Percentiles rank a stretch among this genome's conserved stretches.
Evolutionary conservation across 129 eudicot genomes (phyloP).

Genomic region (Centaurea solstitialis): DNA sequence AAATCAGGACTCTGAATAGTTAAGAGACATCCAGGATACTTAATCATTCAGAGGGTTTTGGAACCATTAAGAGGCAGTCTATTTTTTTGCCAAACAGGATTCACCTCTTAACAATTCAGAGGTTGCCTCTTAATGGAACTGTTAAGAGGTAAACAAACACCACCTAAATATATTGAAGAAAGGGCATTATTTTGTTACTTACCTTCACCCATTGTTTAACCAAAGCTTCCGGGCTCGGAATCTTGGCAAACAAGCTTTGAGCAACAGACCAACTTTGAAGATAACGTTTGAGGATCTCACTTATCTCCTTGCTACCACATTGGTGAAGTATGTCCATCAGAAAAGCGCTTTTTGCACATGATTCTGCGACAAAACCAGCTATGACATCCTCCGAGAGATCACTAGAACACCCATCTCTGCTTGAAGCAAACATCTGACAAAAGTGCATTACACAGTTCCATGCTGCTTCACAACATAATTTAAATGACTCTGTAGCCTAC

Average conservation of each 20-base stretch:
- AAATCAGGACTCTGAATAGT: too few species aligned
- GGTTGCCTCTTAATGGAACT: too few species aligned
- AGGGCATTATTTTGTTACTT: slow-evolving; percentile 29
- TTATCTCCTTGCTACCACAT: slow-evolving; percentile 45
- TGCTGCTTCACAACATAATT: slow-evolving; percentile 74
- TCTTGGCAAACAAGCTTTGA: slow-evolving; percentile 46
- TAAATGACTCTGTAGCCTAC: slow-evolving; percentile 67
- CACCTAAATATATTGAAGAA: too few species aligned
- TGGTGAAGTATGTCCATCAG: slow-evolving; percentile 64
- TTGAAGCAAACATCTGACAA: slow-evolving; percentile 40
- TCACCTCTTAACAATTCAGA: too few species aligned
- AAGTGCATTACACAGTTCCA: slow-evolving; percentile 58
- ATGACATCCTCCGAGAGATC: slow-evolving; percentile 53
- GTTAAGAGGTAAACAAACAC: too few species aligned
- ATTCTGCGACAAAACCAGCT: slow-evolving; percentile 52
- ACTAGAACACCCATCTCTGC: slow-evolving; percentile 34
- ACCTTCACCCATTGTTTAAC: slow-evolving; percentile 93
- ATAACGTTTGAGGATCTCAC: slow-evolving; percentile 37
- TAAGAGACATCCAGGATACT: too few species aligned
- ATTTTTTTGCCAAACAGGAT: too few species aligned
- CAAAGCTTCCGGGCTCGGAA: slow-evolving; percentile 60
- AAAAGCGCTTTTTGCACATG: slow-evolving; percentile 60
- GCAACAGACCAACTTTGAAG: slow-evolving; percentile 76
- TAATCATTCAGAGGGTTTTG: too few species aligned
- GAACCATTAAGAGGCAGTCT: too few species aligned